Evolutionary conservation across 768 basidiomycete species (phyloP).

Genomic region (Lentinula raphanica): DNA sequence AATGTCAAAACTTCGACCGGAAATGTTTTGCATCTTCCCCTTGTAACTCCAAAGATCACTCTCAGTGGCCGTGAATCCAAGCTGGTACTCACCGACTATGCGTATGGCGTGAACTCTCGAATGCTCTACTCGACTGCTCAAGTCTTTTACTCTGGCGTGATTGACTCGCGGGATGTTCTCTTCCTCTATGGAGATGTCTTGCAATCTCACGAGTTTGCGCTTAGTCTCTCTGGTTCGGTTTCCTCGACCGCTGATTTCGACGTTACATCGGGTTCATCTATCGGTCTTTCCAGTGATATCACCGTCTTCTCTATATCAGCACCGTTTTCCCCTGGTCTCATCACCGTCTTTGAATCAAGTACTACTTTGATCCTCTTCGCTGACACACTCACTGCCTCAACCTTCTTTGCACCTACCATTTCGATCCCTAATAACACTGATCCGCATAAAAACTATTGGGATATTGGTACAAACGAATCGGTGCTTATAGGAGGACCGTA

Average conservation of each 20-base stretch:
- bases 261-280: background rate
- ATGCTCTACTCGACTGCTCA: conserved; percentile 70
- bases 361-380: conserved; percentile 64
- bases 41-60: conserved; percentile 45
- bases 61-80: conserved; percentile 74
- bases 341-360: conserved; percentile 62
- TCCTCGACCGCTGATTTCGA: conserved; percentile 36
- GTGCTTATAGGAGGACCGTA: conserved; percentile 64
- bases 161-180: conserved; percentile 58
- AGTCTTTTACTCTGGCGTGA: conserved; percentile 61
- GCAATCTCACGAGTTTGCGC: conserved; percentile 51
- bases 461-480: conserved; percentile 66
- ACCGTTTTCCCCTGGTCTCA: conserved; percentile 51
- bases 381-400: conserved; percentile 60
- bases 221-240: conserved; percentile 29
- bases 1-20: conserved; percentile 54
- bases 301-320: conserved; percentile 48
- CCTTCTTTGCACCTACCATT: conserved; percentile 74
- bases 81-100: conserved; percentile 65
- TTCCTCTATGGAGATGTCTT: conserved; percentile 53
- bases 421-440: conserved; percentile 29
- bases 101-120: conserved; percentile 51
- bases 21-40: conserved; percentile 46
- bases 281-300: conserved; percentile 16
- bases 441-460: conserved; percentile 60